phyloP scores from a whole-genome alignment of 1,284 basidiomycete species.

The Cutaneotrichosporon mucoides region DNA sequence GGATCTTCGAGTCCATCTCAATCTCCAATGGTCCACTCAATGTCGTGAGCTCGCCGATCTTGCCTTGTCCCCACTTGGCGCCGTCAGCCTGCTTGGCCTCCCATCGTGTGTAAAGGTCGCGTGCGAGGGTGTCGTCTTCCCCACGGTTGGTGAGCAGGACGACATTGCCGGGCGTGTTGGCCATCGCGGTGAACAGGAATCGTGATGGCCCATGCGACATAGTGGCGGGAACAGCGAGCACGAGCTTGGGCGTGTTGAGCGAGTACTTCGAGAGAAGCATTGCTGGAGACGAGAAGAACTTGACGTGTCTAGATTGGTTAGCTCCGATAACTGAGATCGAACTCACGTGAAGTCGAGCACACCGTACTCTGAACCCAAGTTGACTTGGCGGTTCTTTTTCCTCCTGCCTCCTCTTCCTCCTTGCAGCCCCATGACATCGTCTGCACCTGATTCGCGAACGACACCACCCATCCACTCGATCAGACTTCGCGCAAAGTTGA shows the following conservation, averaged over 20 bases:
- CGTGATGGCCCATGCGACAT: conserved; percentile 91
- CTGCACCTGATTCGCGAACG: conserved; percentile 80
- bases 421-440: conserved; percentile 58
- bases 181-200: conserved; percentile 77
- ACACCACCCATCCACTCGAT: conserved; percentile 98
- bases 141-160: conserved; percentile 73
- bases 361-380: conserved; percentile 36
- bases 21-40: conserved; percentile 66
- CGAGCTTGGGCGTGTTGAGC: conserved; percentile 81
- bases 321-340: neutral
- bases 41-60: conserved; percentile 76
- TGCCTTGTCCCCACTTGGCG: conserved; percentile 70
- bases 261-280: conserved; percentile 77
- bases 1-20: conserved; percentile 82
- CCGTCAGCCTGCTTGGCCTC: conserved; percentile 59
- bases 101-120: conserved; percentile 81
- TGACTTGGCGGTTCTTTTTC: conserved; percentile 35
- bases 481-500: conserved; percentile 91
- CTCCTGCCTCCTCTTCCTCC: conserved; percentile 56
- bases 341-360: conserved; percentile 48
- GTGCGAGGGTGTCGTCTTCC: conserved; percentile 74
- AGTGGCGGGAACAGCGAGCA: conserved; percentile 86
- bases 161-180: conserved; percentile 72
- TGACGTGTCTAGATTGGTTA: conserved; percentile 63
- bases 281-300: conserved; percentile 80